Evolutionary conservation across 2,329 filamentous ascomycete genomes (phyloP).

Genomic region (Trichoderma pleuroti): DNA sequence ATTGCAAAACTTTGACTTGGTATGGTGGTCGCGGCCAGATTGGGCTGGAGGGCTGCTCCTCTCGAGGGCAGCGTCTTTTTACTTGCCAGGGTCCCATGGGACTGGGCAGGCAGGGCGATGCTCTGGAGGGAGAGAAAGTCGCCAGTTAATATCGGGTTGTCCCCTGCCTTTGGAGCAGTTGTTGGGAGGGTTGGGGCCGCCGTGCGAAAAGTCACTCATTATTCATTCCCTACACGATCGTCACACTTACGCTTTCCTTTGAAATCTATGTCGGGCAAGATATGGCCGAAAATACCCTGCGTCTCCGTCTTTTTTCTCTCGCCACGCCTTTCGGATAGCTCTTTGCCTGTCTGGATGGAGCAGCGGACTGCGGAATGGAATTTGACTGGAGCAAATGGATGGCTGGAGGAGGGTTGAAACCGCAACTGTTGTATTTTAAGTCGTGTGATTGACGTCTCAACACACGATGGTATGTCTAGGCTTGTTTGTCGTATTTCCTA

Average conservation of each 20-base stretch:
- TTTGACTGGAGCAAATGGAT: conserved; percentile 35
- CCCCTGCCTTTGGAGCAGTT: conserved; percentile 21
- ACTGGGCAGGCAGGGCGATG: conserved; percentile 16
- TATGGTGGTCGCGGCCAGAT: conserved; percentile 4
- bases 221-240: conserved; percentile 20
- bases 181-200: conserved; percentile 17
- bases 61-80: not conserved
- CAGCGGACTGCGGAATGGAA: conserved; percentile 31
- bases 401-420: conserved; percentile 28
- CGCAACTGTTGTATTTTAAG: conserved; percentile 42
- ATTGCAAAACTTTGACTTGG: conserved; percentile 18
- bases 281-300: conserved; percentile 21
- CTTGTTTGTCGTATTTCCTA: conserved; percentile 36
- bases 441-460: conserved; percentile 34
- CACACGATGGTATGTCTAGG: conserved; percentile 30
- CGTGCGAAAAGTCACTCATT: conserved; percentile 15
- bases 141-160: conserved; percentile 20
- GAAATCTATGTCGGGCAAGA: conserved; percentile 23
- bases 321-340: conserved; percentile 29
- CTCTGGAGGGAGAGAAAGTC: conserved; percentile 23
- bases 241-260: conserved; percentile 22
- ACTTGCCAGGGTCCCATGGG: not conserved
- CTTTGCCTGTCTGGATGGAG: conserved; percentile 31
- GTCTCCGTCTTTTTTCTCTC: conserved; percentile 24
- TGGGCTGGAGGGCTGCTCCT: conserved; percentile 2